Conservation (phyloP, 2,329 filamentous ascomycete genomes). For the Colletotrichum nymphaeae region DNA sequence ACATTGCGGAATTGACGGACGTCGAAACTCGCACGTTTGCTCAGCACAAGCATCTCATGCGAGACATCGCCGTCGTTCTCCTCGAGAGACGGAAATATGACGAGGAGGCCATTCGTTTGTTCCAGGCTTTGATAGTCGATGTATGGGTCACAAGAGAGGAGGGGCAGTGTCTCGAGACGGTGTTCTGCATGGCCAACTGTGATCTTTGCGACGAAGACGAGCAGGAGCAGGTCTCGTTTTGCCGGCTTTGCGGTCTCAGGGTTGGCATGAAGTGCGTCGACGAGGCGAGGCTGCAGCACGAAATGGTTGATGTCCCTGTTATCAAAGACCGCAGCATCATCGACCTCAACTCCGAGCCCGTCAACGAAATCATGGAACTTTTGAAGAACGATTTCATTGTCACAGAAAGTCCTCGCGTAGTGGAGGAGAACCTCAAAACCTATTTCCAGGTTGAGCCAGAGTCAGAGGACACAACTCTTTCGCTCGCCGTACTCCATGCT, state of each 20-base stretch:
- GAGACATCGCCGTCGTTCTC: slow-evolving; percentile 5
- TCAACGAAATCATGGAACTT: neutral
- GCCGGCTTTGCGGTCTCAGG: slow-evolving; percentile 14
- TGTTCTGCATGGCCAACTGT: slow-evolving; percentile 1
- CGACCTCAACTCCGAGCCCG: slow-evolving; percentile 26
- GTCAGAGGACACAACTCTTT: slow-evolving; percentile 34
- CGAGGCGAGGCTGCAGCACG: neutral
- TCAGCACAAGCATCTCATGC: slow-evolving; percentile 9
- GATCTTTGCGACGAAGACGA: slow-evolving; percentile 16
- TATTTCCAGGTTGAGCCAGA: neutral
- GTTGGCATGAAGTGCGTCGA: slow-evolving; percentile 7
- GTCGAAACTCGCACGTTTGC: neutral
- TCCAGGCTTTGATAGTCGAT: neutral
- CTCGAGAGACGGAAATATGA: slow-evolving; percentile 11
- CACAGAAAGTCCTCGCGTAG: neutral
- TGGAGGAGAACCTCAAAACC: too few species aligned
- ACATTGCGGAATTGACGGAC: neutral
- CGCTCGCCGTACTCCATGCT: slow-evolving; percentile 41
- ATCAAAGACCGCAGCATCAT: neutral
- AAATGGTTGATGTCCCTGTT: slow-evolving; percentile 10
- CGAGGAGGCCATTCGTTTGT: slow-evolving; percentile 8
- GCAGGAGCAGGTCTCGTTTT: slow-evolving; percentile 22
- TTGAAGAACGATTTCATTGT: slow-evolving; percentile 9
- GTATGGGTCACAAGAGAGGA: slow-evolving; percentile 5
- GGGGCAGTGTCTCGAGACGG: neutral